These are phyloP conservation scores for Phytophthora cryptogea DNA, from an alignment of 352 stramenopile genomes.

Conservation along the genomic window DNA sequence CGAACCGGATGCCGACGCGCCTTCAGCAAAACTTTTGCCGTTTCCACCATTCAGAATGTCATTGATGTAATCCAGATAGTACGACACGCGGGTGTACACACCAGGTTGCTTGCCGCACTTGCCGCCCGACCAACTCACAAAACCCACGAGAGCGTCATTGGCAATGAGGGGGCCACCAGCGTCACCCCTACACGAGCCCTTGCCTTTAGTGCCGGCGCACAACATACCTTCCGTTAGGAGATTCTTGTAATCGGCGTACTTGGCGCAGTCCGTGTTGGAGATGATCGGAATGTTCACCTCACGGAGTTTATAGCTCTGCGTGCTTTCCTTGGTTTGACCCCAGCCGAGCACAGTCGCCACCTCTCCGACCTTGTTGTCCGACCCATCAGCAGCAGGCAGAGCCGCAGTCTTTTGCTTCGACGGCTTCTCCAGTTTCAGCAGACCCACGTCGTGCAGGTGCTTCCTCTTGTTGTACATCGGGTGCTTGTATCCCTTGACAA, in stretches of 20 bases:
- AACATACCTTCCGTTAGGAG: conserved; percentile 63
- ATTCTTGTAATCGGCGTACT: conserved; percentile 46
- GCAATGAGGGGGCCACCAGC: conserved; percentile 60
- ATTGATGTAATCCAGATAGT: conserved; percentile 55
- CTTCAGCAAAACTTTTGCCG: conserved; percentile 13
- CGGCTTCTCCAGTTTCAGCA: conserved; percentile 56
- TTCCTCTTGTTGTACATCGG: conserved; percentile 34
- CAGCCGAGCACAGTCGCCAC: conserved; percentile 58
- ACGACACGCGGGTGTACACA: conserved; percentile 61
- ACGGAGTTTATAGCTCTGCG: conserved; percentile 44
- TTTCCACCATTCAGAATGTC: conserved; percentile 37
- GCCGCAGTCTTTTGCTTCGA: conserved; percentile 37
- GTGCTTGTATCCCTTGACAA: conserved; percentile 30
- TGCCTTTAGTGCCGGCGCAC: conserved; percentile 53
- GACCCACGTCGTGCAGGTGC: conserved; percentile 46
- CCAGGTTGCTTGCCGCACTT: conserved; percentile 52
- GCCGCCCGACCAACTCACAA: conserved; percentile 60
- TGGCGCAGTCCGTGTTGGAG: conserved; percentile 51
- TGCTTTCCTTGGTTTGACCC: conserved; percentile 49
- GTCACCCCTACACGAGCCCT: conserved; percentile 66
- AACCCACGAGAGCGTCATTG: conserved; percentile 49
- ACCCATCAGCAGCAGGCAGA: conserved; percentile 47
- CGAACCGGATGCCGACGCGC: conserved; percentile 4
- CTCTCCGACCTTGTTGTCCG: conserved; percentile 49
- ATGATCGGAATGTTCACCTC: conserved; percentile 58